Evolutionary conservation across 108 stramenopile genomes (phyloP), one percentile per base, ranked within the genome.

Genomic region (Cyclotella atomus): DNA sequence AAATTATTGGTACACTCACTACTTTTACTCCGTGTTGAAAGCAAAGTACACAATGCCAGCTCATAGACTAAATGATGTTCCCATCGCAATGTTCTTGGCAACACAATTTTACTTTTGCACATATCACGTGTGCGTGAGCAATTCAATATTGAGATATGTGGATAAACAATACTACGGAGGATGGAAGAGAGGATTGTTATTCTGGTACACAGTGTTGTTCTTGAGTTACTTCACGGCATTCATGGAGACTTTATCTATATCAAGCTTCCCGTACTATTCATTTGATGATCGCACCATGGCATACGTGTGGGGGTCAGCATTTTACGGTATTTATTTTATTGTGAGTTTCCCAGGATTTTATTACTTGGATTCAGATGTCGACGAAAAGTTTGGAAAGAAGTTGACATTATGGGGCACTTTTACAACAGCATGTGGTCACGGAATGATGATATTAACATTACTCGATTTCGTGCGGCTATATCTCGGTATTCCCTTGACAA

Each of bases 261-360:
- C 87, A 9, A 85, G 87, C 25, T 99, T 97, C 80, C 97, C 99
- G 0, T 95, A 99, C 67, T 99, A 98, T 77, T 66, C 82, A 23
- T 98, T 99, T 79, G 94, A 96, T 69, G 95, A 98, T 77, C 77
- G 88, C 0, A 64, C 59, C 30, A 77, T 84, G 78, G 93, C 90
- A 28, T 94, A 94, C 65, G 79, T 56, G 53, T 50, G 59, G 83
- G 65, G 95, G 70, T 84, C 82, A 19, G 97, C 96, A 1, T 98
- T 98, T 81, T 99, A 99, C 71, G 98, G 97, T 5, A 98, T 98
- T 38, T 99, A 99, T 71, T 99, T 99, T 64, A 64, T 99, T n/a
- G 97, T 98, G 45, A 91, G 90, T 60, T 99, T 91, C 66, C 96
- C 98, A 3, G 95, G 94, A 60, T 98, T 98, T 84, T 96, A 84